phyloP scores from a whole-genome alignment of 164 flowering plant genomes.

The Sextonia rubra region DNA sequence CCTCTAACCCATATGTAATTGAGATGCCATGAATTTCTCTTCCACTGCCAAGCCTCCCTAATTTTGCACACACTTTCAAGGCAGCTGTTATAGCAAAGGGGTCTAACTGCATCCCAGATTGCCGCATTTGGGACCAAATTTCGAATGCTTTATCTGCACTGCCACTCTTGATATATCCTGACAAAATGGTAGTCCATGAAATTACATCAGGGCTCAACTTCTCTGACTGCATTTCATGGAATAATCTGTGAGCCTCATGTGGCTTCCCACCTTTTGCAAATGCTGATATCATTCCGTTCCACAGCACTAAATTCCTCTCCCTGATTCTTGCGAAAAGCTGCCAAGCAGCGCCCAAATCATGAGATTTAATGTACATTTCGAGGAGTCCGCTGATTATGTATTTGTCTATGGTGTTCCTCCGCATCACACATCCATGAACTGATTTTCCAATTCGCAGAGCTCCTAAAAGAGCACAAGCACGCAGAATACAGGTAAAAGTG shows the following conservation, averaged over 20 bases:
- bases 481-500: conserved; percentile 12
- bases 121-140: conserved; percentile 9
- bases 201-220: conserved; percentile 12
- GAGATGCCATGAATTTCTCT: conserved; percentile 17
- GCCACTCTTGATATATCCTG: conserved; percentile 10
- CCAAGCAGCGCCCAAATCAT: conserved; percentile 7
- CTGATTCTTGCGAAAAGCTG: conserved; percentile 8
- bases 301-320: conserved; percentile 6
- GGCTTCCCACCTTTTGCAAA: conserved; percentile 12
- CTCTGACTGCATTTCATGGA: conserved; percentile 5
- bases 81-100: conserved; percentile 13
- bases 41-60: conserved; percentile 1
- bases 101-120: conserved; percentile 8
- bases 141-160: conserved; percentile 8
- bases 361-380: conserved; percentile 9
- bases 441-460: conserved; percentile 14
- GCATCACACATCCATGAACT: conserved; percentile 11
- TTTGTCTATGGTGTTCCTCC: conserved; percentile 1
- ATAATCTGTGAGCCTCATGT: conserved; percentile 13
- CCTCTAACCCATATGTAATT: conserved; percentile 10
- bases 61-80: conserved; percentile 10
- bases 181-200: conserved; percentile 12
- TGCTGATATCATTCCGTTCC: conserved; percentile 17
- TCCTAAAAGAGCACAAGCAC: conserved; percentile 12
- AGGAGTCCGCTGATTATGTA: conserved; percentile 6